Percentiles rank a stretch among this genome's conserved stretches.
Evolutionary conservation across 2,329 filamentous ascomycete genomes (phyloP).

Genomic region (Bipolaris oryzae): DNA sequence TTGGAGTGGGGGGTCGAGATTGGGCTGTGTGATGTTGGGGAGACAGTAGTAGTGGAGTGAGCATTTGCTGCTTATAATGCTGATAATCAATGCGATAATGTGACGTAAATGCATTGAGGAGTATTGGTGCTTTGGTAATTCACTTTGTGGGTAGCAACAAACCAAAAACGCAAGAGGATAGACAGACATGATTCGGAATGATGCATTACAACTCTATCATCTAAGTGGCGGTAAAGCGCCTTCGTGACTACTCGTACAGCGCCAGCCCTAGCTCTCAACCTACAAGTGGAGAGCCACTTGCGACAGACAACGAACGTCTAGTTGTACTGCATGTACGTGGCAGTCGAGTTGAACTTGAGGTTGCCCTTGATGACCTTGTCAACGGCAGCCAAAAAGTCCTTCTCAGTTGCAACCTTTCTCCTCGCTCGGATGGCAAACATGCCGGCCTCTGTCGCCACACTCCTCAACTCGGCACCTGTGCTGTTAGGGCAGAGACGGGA

Average conservation of each 20-base stretch:
- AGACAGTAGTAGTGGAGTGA: conserved; percentile 51
- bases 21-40: conserved; percentile 54
- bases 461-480: conserved; percentile 92
- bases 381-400: conserved; percentile 96
- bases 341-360: conserved; percentile 98
- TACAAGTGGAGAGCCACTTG: neutral
- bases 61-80: neutral
- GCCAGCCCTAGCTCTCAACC: neutral
- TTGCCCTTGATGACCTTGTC: conserved; percentile 99
- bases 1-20: conserved; percentile 48
- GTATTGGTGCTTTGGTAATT: neutral
- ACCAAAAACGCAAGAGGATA: neutral
- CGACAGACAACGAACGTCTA: conserved; percentile 55
- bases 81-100: neutral
- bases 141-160: neutral
- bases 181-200: neutral
- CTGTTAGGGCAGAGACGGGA: conserved; percentile 96
- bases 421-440: conserved; percentile 97
- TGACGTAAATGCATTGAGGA: neutral
- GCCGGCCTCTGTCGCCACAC: conserved; percentile 95
- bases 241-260: conserved; percentile 10
- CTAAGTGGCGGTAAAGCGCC: neutral
- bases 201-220: conserved; percentile 4
- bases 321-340: conserved; percentile 99
- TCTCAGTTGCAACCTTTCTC: conserved; percentile 97